phyloP scores from a whole-genome alignment of 371 early-diverging fungal genomes.

The Circinella umbellata region DNA sequence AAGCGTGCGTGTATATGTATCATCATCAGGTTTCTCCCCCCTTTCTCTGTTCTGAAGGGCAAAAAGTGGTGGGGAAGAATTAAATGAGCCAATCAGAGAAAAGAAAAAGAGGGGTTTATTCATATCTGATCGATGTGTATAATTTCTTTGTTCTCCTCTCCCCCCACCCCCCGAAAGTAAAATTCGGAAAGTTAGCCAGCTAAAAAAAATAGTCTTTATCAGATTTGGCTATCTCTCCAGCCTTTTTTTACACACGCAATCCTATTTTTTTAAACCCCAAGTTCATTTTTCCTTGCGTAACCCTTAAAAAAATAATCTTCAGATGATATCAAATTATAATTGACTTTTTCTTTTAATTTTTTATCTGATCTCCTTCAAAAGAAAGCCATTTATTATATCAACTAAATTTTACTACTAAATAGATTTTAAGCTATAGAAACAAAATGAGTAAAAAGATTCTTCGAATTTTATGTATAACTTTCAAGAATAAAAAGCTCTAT shows the following conservation, averaged over 20 bases:
- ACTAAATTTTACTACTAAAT: too few relatives aligned
- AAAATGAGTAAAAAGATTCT: too few relatives aligned
- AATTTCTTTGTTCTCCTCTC: neutral
- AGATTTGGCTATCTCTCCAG: neutral
- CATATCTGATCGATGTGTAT: neutral
- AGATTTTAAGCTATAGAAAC: too few relatives aligned
- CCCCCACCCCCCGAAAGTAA: neutral
- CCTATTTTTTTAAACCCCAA: neutral
- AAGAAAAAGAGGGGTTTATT: neutral
- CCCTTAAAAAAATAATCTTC: neutral
- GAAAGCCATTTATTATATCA: neutral
- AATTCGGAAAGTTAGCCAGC: constrained; percentile 2
- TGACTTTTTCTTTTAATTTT: neutral
- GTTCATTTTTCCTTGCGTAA: neutral
- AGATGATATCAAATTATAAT: neutral
- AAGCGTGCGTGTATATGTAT: too few relatives aligned
- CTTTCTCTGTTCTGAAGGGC: neutral
- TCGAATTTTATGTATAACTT: too few relatives aligned
- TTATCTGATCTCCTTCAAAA: neutral
- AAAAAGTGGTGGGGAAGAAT: neutral
- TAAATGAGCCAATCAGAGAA: neutral
- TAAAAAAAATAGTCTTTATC: constrained; percentile 6
- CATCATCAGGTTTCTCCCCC: neutral
- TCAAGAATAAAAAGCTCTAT: too few relatives aligned
- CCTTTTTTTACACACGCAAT: neutral